Base-by-base conservation (phyloP, 106 monocot genomes). In the Posidonia australis region DNA sequence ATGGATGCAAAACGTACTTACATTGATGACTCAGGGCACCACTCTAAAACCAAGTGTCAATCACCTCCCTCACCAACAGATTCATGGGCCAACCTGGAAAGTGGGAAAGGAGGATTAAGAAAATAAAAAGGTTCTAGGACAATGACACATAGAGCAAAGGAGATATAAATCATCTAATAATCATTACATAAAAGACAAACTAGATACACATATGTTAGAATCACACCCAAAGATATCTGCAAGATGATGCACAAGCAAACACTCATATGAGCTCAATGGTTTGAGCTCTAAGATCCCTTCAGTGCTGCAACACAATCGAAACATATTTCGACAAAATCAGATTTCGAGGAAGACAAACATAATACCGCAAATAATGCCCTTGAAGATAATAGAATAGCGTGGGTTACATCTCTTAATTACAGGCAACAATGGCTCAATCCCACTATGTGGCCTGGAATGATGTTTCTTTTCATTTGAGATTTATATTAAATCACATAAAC, bases 1-100 rank as follows among this genome's bases (percentile, higher is more conserved):
- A 10, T n/a, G n/a, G n/a, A n/a, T n/a, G n/a, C 10, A 62, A 2
- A 27, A n/a, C 25, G 13, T 29, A 82, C 81, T 47, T 81, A 93
- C 93, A 93, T 93, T 70, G 86, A 63, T 76, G 93, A 86, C 36
- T 93, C 85, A 54, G 72, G 63, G 67, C 93, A 83, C 12, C 80
- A 75, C 64, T 83, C 70, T 59, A 93, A 70, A 62, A 93, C 72
- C 67, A 93, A 79, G 76, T 88, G 93, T 24, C 93, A 85, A 60
- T 81, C 79, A 64, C 89, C 88, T 20, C 88, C 93, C 77, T 93
- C 88, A 56, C 93, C 93, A 62, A 93, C 79, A 67, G 93, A 93
- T 77, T 81, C 86, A 93, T 93, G 93, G 63, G 80, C 80, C 81
- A 93, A 81, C 16, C 93, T 93, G 66, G 11, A 59, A 59, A 59